phyloP scores from a whole-genome alignment of 192 early-diverging fungal species.

The Spizellomyces sp. region DNA sequence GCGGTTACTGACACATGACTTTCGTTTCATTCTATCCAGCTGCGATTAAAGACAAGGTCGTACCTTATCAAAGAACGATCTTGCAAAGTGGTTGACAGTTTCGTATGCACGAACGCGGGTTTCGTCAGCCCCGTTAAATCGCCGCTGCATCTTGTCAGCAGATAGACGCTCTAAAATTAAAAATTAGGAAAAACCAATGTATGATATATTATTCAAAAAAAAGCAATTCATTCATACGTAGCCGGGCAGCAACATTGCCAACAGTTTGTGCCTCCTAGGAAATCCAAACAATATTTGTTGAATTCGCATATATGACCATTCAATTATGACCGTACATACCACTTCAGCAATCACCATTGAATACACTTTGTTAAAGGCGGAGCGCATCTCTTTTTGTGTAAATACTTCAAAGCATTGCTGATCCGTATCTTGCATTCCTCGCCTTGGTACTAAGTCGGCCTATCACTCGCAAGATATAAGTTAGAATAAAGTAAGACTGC shows the following conservation, averaged over 20 bases:
- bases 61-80: slow-evolving; percentile 55
- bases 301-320: no score
- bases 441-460: slow-evolving; percentile 53
- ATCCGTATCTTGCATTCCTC: slow-evolving; percentile 53
- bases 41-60: not conserved
- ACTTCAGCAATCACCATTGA: slow-evolving; percentile 30
- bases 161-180: slow-evolving; percentile 8
- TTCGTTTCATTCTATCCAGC: not conserved
- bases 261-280: not conserved
- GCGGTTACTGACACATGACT: not conserved
- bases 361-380: slow-evolving; percentile 52
- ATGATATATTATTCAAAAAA: not conserved
- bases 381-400: slow-evolving; percentile 39
- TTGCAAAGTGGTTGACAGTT: slow-evolving; percentile 53
- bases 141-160: not conserved
- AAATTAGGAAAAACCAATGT: no score
- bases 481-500: slow-evolving; percentile 1
- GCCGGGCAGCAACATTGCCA: slow-evolving; percentile 12
- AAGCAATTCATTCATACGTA: not conserved
- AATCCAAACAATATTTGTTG: no score
- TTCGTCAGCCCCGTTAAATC: slow-evolving; percentile 31
- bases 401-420: slow-evolving; percentile 56
- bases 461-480: not conserved
- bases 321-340: not conserved
- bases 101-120: slow-evolving; percentile 37